Base-by-base conservation (phyloP, 148 eudicot genomes). In the Persicaria maculosa region DNA sequence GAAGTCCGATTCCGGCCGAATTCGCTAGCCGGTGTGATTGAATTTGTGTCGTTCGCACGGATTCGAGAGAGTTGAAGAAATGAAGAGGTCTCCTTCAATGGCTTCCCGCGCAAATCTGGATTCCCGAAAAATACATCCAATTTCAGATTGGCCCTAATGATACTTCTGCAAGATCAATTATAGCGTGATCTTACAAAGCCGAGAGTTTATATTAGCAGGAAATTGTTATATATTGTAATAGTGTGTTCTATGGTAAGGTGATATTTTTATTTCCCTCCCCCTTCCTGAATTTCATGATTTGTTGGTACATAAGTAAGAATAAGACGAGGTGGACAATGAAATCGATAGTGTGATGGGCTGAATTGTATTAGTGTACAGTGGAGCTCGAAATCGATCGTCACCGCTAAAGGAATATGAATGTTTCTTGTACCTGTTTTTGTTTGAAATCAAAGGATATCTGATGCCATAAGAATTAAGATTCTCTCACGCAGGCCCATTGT, bases 21-120 rank as follows among this genome's bases (percentile, higher is more conserved):
- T 88, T 91, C 0, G 36, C 36, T 31, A 31, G 0, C 36, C 1
- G 2, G 36, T 31, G 36, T 31, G 36, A 31, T 31, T 2, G 36
- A 31, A 31, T 31, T 31, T 31, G 36, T 31, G 36, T 31, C 36
- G 36, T 31, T 31, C 36, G 36, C n/a, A 2, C 1, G 36, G 1
- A 31, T 31, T 31, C 36, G 36, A 31, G 36, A 31, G 36, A 31
- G 36, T 2, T 31, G 36, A 31, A 31, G 36, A 31, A 31, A 31
- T 31, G 36, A 31, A 31, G 36, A 31, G 36, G 79, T 47, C 44
- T 79, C 85, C 74, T 79, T 90, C 58, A 92, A 71, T 11, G 97
- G 97, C 69, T 84, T 86, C 58, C 97, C 97, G 53, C 97, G 90
- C 2, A 92, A 80, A 8, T 86, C 80, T 11, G 22, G 57, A 20